Evolutionary conservation across 2,329 filamentous ascomycete genomes (phyloP).

Genomic region (Pseudogymnoascus sp.): DNA sequence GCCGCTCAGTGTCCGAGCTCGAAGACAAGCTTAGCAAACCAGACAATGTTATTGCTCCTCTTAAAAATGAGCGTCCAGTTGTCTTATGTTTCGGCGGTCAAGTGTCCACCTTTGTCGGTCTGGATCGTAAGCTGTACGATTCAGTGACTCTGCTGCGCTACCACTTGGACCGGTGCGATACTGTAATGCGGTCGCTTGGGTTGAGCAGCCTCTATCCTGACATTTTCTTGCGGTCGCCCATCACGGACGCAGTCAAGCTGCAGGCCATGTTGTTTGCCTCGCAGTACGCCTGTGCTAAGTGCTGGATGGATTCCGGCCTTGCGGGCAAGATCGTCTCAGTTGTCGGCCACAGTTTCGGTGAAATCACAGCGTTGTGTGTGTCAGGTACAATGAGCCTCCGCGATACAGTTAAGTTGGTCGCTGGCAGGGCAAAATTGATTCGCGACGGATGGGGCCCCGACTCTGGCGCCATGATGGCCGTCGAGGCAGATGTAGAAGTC

Average conservation of each 20-base stretch:
- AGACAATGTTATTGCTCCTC: not conserved
- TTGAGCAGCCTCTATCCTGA: slow-evolving; percentile 13
- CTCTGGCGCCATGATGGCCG: slow-evolving; percentile 30
- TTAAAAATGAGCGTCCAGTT: slow-evolving; percentile 22
- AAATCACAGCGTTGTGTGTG: slow-evolving; percentile 32
- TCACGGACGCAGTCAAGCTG: slow-evolving; percentile 11
- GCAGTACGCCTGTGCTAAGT: slow-evolving; percentile 18
- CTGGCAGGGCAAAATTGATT: slow-evolving; percentile 29
- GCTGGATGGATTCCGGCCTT: slow-evolving; percentile 18
- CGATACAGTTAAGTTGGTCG: slow-evolving; percentile 28
- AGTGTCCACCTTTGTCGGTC: slow-evolving; percentile 7
- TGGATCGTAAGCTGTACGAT: slow-evolving; percentile 4
- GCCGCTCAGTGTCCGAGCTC: slow-evolving; percentile 23
- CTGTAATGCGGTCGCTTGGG: slow-evolving; percentile 4
- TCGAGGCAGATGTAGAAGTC: slow-evolving; percentile 15
- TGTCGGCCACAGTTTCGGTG: slow-evolving; percentile 34
- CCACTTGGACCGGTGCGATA: slow-evolving; percentile 15
- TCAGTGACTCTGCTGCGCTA: slow-evolving; percentile 9
- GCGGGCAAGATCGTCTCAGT: slow-evolving; percentile 7
- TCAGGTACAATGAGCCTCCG: slow-evolving; percentile 27
- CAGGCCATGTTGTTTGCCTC: slow-evolving; percentile 16
- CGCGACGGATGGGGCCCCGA: slow-evolving; percentile 29
- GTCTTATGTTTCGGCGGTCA: slow-evolving; percentile 32
- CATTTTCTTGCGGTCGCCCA: slow-evolving; percentile 13
- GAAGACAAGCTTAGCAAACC: slow-evolving; percentile 16